phyloP scores from a whole-genome alignment of 1,284 basidiomycete genomes.

The Phaffia rhodozyma region DNA sequence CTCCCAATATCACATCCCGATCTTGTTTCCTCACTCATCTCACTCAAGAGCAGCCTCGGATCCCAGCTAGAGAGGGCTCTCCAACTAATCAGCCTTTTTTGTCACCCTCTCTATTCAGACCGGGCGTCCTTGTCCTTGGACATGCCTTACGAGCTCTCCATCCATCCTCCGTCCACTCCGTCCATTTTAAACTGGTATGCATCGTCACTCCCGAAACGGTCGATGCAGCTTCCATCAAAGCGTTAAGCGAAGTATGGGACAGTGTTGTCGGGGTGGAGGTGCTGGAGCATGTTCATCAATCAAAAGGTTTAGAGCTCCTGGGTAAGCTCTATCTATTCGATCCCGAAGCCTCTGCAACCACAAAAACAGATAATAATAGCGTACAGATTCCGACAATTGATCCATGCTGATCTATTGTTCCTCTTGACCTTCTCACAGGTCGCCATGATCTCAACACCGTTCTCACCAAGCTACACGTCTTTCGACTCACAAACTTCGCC shows the following conservation, averaged over 20 bases:
- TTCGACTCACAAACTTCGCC: conserved; percentile 73
- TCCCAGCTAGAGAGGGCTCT: background rate
- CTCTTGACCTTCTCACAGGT: conserved; percentile 41
- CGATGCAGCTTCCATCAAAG: conserved; percentile 69
- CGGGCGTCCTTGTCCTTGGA: conserved; percentile 75
- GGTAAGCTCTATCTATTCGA: conserved; percentile 46
- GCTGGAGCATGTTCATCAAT: conserved; percentile 48
- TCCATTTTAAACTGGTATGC: conserved; percentile 71
- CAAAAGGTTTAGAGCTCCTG: conserved; percentile 59
- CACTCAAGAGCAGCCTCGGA: background rate
- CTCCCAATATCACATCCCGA: background rate
- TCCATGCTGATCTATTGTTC: background rate
- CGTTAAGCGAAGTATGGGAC: conserved; percentile 67
- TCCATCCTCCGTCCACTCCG: conserved; percentile 44
- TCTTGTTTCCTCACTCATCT: background rate
- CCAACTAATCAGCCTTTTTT: background rate
- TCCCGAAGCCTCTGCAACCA: conserved; percentile 10
- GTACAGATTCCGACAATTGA: background rate
- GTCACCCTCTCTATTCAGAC: conserved; percentile 27
- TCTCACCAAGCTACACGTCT: conserved; percentile 89
- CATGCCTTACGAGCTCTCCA: conserved; percentile 73
- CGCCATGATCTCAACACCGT: conserved; percentile 83
- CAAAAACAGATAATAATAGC: background rate
- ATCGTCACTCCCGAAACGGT: conserved; percentile 87
- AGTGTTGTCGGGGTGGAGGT: conserved; percentile 82